phyloP scores from a whole-genome alignment of 768 basidiomycete genomes.

The Glaciozyma antarctica region DNA sequence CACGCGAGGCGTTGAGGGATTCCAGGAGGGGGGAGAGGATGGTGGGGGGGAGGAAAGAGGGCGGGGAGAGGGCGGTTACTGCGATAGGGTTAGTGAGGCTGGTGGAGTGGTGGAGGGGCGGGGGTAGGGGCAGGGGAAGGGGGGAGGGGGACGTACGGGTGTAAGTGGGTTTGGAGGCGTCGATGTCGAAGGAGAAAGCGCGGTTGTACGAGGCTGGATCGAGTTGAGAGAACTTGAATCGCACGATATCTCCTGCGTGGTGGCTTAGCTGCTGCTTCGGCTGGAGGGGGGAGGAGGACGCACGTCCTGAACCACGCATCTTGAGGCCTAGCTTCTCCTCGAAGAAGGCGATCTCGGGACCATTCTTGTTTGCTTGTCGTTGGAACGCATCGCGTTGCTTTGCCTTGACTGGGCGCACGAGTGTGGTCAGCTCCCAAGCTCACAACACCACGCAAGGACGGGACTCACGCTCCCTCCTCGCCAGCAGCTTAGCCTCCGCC shows the following conservation, averaged over 20 bases:
- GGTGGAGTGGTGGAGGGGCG: too few relatives aligned
- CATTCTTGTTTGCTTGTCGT: conserved; percentile 9
- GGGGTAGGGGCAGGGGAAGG: too few relatives aligned
- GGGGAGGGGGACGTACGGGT: conserved; percentile 1
- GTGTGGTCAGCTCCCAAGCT: background rate
- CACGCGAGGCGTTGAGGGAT: conserved; percentile 10
- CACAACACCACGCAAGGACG: background rate
- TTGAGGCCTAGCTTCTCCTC: conserved; percentile 23
- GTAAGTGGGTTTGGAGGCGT: conserved; percentile 17
- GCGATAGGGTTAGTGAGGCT: background rate
- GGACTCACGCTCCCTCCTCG: conserved; percentile 15
- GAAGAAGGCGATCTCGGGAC: conserved; percentile 24
- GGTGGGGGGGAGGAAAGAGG: conserved; percentile 10
- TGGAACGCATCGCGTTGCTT: conserved; percentile 16
- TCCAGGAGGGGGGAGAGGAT: background rate
- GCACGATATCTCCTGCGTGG: conserved; percentile 18
- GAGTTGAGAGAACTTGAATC: conserved; percentile 26
- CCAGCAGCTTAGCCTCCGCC: conserved; percentile 4
- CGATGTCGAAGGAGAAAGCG: conserved; percentile 27
- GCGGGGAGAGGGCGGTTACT: conserved; percentile 11
- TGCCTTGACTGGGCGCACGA: conserved; percentile 11
- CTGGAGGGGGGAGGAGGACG: background rate
- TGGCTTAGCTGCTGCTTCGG: background rate
- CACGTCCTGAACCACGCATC: conserved; percentile 20
- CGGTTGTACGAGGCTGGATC: conserved; percentile 19